Conservation (phyloP, 495 filamentous ascomycete genomes). For the Annulohypoxylon stygium region DNA sequence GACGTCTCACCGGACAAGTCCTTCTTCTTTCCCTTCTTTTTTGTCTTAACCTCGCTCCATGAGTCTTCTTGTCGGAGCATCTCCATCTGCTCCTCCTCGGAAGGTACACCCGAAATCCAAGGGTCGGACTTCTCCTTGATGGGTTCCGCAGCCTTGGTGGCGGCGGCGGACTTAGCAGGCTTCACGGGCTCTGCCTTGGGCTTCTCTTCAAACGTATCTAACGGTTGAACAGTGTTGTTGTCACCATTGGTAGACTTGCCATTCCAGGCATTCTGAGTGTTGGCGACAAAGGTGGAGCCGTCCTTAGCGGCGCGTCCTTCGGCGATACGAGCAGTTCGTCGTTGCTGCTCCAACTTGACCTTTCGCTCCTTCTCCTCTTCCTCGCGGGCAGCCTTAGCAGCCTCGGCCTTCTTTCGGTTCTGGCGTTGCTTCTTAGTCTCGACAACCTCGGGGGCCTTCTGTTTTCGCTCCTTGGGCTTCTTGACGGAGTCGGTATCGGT, state of each 20-base stretch:
- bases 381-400: conserved; percentile 75
- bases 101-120: conserved; percentile 73
- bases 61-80: conserved; percentile 72
- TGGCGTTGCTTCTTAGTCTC: conserved; percentile 94
- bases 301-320: conserved; percentile 85
- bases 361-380: conserved; percentile 80
- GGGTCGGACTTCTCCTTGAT: conserved; percentile 51
- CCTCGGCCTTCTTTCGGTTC: conserved; percentile 84
- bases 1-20: conserved; percentile 47
- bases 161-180: conserved; percentile 40
- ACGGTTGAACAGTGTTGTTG: conserved; percentile 65
- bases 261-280: conserved; percentile 63
- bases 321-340: conserved; percentile 80
- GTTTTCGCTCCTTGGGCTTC: conserved; percentile 74
- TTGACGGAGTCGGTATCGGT: conserved; percentile 71
- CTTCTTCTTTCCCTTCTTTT: conserved; percentile 67
- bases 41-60: conserved; percentile 83
- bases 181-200: conserved; percentile 49
- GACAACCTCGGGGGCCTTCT: conserved; percentile 63
- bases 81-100: conserved; percentile 89
- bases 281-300: conserved; percentile 67
- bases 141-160: conserved; percentile 45
- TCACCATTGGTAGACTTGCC: conserved; percentile 69
- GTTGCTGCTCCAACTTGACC: conserved; percentile 79
- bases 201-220: conserved; percentile 79